These are phyloP conservation scores for Zygoascus biomembranicola DNA, from an alignment of 805 yeast species.

Conservation along the genomic window DNA sequence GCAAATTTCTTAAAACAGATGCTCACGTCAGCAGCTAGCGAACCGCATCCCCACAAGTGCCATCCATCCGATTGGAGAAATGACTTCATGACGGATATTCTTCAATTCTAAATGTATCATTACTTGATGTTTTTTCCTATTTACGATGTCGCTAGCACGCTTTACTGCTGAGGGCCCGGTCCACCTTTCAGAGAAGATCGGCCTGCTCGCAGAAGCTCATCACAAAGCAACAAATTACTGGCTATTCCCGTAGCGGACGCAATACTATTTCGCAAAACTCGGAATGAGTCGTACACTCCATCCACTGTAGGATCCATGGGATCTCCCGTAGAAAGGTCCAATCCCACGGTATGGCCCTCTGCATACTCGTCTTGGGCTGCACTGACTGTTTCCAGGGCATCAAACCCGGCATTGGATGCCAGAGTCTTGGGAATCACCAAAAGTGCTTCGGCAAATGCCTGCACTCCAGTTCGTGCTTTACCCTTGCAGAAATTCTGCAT, in stretches of 20 bases:
- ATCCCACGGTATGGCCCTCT: slow-evolving; percentile 79
- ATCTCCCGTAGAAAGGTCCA: slow-evolving; percentile 85
- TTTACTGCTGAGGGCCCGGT: slow-evolving; percentile 1
- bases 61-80: no score
- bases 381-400: slow-evolving; percentile 80
- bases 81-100: no score
- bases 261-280: slow-evolving; percentile 89
- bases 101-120: not conserved
- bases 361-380: slow-evolving; percentile 82
- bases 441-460: slow-evolving; percentile 89
- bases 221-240: slow-evolving; percentile 84
- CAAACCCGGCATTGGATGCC: slow-evolving; percentile 87
- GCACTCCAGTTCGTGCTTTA: slow-evolving; percentile 79
- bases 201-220: slow-evolving; percentile 94
- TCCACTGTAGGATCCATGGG: slow-evolving; percentile 91
- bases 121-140: not conserved
- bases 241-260: slow-evolving; percentile 93
- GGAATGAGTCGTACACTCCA: slow-evolving; percentile 94
- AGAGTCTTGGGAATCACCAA: slow-evolving; percentile 89
- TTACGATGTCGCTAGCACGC: not conserved
- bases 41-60: no score
- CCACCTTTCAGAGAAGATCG: slow-evolving; percentile 74
- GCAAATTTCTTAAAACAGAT: no score
- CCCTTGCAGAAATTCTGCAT: slow-evolving; percentile 60
- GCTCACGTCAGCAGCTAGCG: no score